phyloP scores from a whole-genome alignment of 306 rosid species.

The Elaeagnus macrophylla region DNA sequence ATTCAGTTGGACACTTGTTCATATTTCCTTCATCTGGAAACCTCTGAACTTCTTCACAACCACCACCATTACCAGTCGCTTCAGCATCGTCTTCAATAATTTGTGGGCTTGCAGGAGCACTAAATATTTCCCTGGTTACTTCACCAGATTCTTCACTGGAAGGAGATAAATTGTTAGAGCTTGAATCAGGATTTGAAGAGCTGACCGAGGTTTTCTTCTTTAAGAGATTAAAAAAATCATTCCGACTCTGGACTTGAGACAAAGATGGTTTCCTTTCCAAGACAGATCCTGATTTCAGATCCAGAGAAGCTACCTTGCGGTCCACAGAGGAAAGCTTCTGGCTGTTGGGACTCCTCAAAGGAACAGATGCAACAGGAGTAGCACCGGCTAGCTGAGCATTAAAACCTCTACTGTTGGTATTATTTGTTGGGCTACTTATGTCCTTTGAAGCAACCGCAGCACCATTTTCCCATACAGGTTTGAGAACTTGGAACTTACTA shows the following conservation, averaged over 20 bases:
- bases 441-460: constrained; percentile 53
- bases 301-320: constrained; percentile 52
- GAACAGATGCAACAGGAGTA: constrained; percentile 49
- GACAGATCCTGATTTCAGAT: constrained; percentile 54
- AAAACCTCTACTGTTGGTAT: constrained; percentile 44
- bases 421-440: constrained; percentile 52
- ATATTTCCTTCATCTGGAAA: constrained; percentile 31
- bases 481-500: constrained; percentile 86
- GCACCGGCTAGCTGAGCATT: constrained; percentile 55
- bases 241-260: constrained; percentile 88
- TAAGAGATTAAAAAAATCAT: constrained; percentile 79
- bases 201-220: constrained; percentile 63
- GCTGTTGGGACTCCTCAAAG: constrained; percentile 56
- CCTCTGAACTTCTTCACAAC: constrained; percentile 37
- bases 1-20: constrained; percentile 29
- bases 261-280: constrained; percentile 71
- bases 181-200: constrained; percentile 51
- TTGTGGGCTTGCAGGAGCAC: constrained; percentile 39
- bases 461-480: constrained; percentile 85
- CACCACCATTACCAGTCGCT: constrained; percentile 45
- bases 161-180: constrained; percentile 44
- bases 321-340: constrained; percentile 48
- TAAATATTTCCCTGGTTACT: constrained; percentile 33
- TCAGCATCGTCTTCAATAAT: constrained; percentile 44
- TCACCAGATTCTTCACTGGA: constrained; percentile 51